These are phyloP conservation scores for Irpex rosettiformis DNA, from an alignment of 1,284 basidiomycete genomes.

Conservation along the genomic window DNA sequence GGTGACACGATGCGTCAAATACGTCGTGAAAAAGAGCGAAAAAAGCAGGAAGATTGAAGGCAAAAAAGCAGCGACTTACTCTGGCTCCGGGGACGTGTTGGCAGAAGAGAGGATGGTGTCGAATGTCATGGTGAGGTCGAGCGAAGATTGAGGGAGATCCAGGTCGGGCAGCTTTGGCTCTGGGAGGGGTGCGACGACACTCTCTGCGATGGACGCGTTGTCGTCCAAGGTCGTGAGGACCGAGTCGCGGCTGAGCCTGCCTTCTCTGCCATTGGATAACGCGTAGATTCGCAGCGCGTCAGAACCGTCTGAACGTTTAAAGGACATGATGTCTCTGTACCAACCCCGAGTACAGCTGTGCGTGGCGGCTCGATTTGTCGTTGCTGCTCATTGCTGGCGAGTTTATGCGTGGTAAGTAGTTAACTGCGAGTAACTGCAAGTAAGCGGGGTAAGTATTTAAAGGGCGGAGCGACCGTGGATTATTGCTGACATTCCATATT, in stretches of 20 bases:
- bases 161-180: conserved; percentile 34
- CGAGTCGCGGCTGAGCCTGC: conserved; percentile 9
- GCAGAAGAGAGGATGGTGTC: conserved; percentile 38
- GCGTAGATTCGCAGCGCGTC: conserved; percentile 9
- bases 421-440: background rate
- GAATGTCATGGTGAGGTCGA: conserved; percentile 49
- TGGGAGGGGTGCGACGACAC: conserved; percentile 12
- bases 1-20: background rate
- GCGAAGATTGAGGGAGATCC: conserved; percentile 47
- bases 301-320: conserved; percentile 10
- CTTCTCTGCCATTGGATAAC: conserved; percentile 8
- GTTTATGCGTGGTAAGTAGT: background rate
- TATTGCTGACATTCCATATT: background rate
- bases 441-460: background rate
- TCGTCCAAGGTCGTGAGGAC: conserved; percentile 7
- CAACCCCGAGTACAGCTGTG: conserved; percentile 16
- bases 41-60: background rate
- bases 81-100: conserved; percentile 21
- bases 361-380: conserved; percentile 7
- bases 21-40: conserved; percentile 3
- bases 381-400: conserved; percentile 6
- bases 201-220: conserved; percentile 12
- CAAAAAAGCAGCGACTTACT: conserved; percentile 28
- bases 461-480: conserved; percentile 1
- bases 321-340: conserved; percentile 11